Evolutionary conservation across 129 eudicot species (phyloP), one percentile per base, ranked within the genome.

Genomic region (Flaveria robusta): DNA sequence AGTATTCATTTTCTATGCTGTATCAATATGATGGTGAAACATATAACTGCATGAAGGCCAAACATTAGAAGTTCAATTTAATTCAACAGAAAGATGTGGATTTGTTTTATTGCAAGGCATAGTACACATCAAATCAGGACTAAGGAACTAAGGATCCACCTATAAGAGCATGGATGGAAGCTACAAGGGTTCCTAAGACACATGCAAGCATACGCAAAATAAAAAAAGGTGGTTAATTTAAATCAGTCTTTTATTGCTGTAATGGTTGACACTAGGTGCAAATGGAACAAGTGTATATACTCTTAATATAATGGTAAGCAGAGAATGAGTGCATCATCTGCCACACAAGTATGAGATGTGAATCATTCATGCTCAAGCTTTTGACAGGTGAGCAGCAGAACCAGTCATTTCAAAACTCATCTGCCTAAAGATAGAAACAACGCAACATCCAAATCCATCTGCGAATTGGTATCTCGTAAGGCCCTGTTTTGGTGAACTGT

Each of bases 21-120:
- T 23, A 76, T 55, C 46, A 77, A 55, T 68, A 77, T 15, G 20
- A 67, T 15, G 20, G 56, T 68, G 31, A 39, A 39, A 54, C 81
- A 51, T 41, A 67, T 4, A 34, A n/a, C 43, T 15, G 59, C 42
- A 52, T 37, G 59, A 64, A 42, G 56, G 15, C 55, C 29, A 18
- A 41, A 68, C 49, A 41, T 18, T 37, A 16, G 37, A 6, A 34
- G 7, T 29, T 31, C 24, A 9, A 37, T 64, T 45, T 16, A 31
- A 34, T 18, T 66, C 47, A 13, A 34, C 71, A 34, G 2, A 39
- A 47, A 62, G 54, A 29, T 45, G 70, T 26, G 56, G 16, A 63
- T n/a, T 18, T 74, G 78, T 26, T 43, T 37, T 26, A 46, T 26
- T 4, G 13, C 43, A 74, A 64, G 26, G 62, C 71, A 43, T 23